phyloP scores from a whole-genome alignment of 192 early-diverging fungal species.

The Backusella westeae region DNA sequence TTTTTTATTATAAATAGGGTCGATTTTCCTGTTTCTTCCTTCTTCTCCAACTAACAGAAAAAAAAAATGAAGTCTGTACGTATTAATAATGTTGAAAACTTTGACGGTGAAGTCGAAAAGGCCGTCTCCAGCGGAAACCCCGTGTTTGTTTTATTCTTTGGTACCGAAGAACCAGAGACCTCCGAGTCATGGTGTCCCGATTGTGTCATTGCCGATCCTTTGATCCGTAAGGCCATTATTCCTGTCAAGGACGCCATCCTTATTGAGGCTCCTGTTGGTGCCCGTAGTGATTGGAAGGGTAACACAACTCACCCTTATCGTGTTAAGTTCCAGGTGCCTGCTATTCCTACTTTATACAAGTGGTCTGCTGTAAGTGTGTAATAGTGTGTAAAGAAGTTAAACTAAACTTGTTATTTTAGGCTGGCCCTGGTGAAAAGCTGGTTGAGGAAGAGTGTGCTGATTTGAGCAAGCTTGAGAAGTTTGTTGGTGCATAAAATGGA shows the following conservation, averaged over 20 bases:
- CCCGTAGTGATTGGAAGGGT: conserved; percentile 33
- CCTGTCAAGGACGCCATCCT: conserved; percentile 33
- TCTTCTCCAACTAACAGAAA: background rate
- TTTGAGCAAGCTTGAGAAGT: conserved; percentile 13
- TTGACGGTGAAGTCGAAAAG: conserved; percentile 31
- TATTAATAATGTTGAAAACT: conserved; percentile 24
- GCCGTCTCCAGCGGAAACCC: conserved; percentile 18
- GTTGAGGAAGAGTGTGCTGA: conserved; percentile 36
- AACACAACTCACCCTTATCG: conserved; percentile 40
- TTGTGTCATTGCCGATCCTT: conserved; percentile 48
- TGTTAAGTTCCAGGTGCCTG: conserved; percentile 24
- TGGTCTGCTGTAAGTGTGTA: conserved; percentile 34
- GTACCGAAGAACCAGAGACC: conserved; percentile 40
- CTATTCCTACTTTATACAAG: conserved; percentile 44
- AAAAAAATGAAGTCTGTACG: conserved; percentile 37
- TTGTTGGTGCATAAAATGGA: conserved; percentile 12
- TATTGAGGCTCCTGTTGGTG: conserved; percentile 40
- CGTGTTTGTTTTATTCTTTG: conserved; percentile 44
- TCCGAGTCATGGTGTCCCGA: conserved; percentile 52
- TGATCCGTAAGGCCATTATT: conserved; percentile 35
- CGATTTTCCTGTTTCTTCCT: background rate
- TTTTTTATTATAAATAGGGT: background rate
- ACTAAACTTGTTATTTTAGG: conserved; percentile 4
- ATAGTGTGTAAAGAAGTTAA: background rate
- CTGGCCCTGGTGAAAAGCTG: conserved; percentile 27